A percentile compares a stretch with the other conserved stretches of the same genome.
phyloP scores from a whole-genome alignment of 805 yeast genomes.

The Clavispora carvajalis region DNA sequence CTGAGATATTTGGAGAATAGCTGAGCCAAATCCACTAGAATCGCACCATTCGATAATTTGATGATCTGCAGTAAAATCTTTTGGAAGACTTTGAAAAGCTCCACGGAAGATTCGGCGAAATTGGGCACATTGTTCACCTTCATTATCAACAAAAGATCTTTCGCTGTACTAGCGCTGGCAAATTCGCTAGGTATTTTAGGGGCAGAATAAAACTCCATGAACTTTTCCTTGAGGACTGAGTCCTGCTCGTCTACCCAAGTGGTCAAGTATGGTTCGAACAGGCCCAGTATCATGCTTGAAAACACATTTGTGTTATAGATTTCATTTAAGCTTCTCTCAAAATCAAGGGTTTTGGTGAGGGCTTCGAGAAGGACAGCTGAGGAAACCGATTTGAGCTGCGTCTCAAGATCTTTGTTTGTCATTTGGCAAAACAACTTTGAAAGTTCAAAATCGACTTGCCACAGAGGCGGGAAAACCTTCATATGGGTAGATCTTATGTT shows the following conservation, averaged over 20 bases:
- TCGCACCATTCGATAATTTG: conserved; percentile 13
- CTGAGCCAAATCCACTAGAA: conserved; percentile 33
- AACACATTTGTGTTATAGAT: conserved; percentile 48
- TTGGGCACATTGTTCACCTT: conserved; percentile 49
- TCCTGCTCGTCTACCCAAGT: conserved; percentile 89
- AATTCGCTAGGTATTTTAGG: conserved; percentile 46
- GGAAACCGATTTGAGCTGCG: conserved; percentile 47
- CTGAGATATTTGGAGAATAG: conserved; percentile 64
- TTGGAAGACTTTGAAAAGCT: conserved; percentile 73
- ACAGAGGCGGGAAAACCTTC: conserved; percentile 57
- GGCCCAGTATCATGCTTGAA: conserved; percentile 46
- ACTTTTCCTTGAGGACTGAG: conserved; percentile 50
- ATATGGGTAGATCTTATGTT: conserved; percentile 50
- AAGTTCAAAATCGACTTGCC: conserved; percentile 66
- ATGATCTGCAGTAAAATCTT: conserved; percentile 46
- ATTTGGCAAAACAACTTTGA: conserved; percentile 58
- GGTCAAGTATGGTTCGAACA: conserved; percentile 80
- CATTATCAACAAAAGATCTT: conserved; percentile 31
- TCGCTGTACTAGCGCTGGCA: conserved; percentile 10
- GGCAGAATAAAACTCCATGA: conserved; percentile 58
- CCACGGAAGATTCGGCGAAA: conserved; percentile 83
- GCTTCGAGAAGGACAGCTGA: conserved; percentile 65
- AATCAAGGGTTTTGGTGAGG: conserved; percentile 73
- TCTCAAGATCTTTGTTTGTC: conserved; percentile 63
- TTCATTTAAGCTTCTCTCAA: conserved; percentile 69